Base-by-base conservation (phyloP, 768 basidiomycete genomes). In the Lactarius deliciosus region DNA sequence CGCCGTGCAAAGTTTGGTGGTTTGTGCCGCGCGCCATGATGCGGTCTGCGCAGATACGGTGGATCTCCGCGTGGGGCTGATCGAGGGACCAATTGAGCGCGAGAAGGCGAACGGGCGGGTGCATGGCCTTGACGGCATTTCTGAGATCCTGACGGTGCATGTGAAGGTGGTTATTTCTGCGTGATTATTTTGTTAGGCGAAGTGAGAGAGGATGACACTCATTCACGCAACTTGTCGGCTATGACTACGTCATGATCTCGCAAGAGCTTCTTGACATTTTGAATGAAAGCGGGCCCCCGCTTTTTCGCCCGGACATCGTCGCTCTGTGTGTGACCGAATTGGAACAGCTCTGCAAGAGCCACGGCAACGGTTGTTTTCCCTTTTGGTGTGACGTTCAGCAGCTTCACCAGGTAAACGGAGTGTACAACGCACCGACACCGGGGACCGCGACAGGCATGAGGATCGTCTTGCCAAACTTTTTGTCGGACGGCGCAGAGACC, bases 401-500 rank as follows among this genome's bases (percentile, higher is more conserved):
- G n/a, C 38, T 11, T 30, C 10, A 32, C 32, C n/a, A 57, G 60
- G 40, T 30, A 25, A 18, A 41, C 0, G 25, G 28, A 30, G n/a
- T 13, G 22, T 10, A 36, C 60, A 22, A 79, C 92, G 67, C 69
- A 92, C 96, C 96, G 74, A 91, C 94, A 16, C 96, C 96, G 40
- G 96, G 96, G 53, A 98, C 83, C 9, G 94, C 96, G 22, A 98
- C 77, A 0, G 96, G 94, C 0, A 95, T 81, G 62, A 99, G 87
- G 69, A 98, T 80, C 0, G 89, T 93, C 79, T 95, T 95, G 32
- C 81, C 83, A 68, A 81, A 83, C 61, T 75, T 64, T 71, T 76
- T 69, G 2, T 64, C 67, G 13, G 22, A 57, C 45, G 20, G 50
- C 9, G 65, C 64, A 50, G 71, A 69, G 47, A 67, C 66, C 18